Evolutionary conservation across 345 rosid species (phyloP), one percentile per base, ranked within the genome.

Genomic region (Acer saccharum): DNA sequence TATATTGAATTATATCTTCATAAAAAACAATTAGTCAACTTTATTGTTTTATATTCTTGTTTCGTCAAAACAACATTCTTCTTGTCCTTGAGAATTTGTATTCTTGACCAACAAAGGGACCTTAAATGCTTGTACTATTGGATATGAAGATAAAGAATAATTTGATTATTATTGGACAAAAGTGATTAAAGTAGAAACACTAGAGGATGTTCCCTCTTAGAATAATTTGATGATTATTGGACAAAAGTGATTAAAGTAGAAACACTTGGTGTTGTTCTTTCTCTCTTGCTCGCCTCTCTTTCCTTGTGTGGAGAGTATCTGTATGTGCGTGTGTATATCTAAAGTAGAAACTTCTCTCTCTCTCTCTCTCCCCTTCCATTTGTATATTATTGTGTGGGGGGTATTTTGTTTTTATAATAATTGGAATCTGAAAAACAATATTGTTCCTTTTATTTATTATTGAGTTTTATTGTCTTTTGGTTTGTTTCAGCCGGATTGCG

Each of bases 401-500:
- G 13, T 46, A 46, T 46, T 32, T 32, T 32, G 35, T 32, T 35
- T 65, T 16, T 65, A 64, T 11, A 29, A 43, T 41, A 20, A 68
- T 3, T 64, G 32, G 32, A 16, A 29, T 16, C 68, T 48, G 18
- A 9, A 14, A 52, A 21, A 43, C 17, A 21, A 21, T 32, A 48
- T 62, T 75, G 5, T 48, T 23, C 20, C 46, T 43, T 60, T 41
- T 57, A 20, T 21, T 21, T 65, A 57, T 18, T 69, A 39, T n/a
- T 44, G 65, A 58, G 20, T 71, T n/a, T 75, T 61, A 8, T 13
- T 58, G 4, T 73, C 17, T 71, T 69, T 7, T 72, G 18, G 71
- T 78, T 68, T 73, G 39, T 65, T 81, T 65, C 90, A 92, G 97
- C 85, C 92, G 18, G 94, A 94, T 82, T 86, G 92, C 81, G 86